These are phyloP conservation scores for Chlorociboria aeruginascens DNA, from an alignment of 495 filamentous ascomycete species.

Conservation along the genomic window DNA sequence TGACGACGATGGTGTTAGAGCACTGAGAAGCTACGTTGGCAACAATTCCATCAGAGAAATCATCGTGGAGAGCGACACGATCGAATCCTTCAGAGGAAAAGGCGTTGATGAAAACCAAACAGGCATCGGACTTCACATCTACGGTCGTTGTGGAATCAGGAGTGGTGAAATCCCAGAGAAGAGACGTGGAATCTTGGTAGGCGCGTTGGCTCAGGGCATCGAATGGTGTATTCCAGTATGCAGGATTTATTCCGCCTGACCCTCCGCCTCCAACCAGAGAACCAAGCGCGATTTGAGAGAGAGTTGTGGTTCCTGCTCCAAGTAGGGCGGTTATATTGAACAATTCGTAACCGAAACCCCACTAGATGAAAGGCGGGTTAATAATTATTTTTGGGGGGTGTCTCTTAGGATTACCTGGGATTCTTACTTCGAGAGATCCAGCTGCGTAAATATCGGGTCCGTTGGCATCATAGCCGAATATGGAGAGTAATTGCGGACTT, in stretches of 20 bases:
- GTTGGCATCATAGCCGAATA: slow-evolving; percentile 36
- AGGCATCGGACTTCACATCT: slow-evolving; percentile 45
- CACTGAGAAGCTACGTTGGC: slow-evolving; percentile 36
- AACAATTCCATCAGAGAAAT: slow-evolving; percentile 43
- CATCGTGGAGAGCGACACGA: slow-evolving; percentile 21
- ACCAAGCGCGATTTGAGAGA: slow-evolving; percentile 27
- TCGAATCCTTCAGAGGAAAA: slow-evolving; percentile 46
- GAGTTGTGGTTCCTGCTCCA: not conserved
- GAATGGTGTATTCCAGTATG: slow-evolving; percentile 34
- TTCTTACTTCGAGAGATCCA: not conserved
- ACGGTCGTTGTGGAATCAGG: slow-evolving; percentile 24
- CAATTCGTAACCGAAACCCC: not conserved
- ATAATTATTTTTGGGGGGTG: too few species aligned
- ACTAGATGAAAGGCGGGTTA: not conserved
- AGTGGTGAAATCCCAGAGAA: slow-evolving; percentile 36
- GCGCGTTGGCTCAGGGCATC: slow-evolving; percentile 41
- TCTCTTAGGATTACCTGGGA: not conserved
- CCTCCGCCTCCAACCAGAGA: slow-evolving; percentile 65
- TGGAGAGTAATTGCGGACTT: slow-evolving; percentile 30
- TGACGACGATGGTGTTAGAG: slow-evolving; percentile 49
- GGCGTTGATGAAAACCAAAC: slow-evolving; percentile 49
- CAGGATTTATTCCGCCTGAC: slow-evolving; percentile 1
- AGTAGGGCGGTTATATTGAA: not conserved
- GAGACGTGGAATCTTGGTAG: slow-evolving; percentile 40
- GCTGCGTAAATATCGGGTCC: not conserved